Evolutionary conservation across 768 basidiomycete species (phyloP).

Genomic region (Pisolithus orientalis): DNA sequence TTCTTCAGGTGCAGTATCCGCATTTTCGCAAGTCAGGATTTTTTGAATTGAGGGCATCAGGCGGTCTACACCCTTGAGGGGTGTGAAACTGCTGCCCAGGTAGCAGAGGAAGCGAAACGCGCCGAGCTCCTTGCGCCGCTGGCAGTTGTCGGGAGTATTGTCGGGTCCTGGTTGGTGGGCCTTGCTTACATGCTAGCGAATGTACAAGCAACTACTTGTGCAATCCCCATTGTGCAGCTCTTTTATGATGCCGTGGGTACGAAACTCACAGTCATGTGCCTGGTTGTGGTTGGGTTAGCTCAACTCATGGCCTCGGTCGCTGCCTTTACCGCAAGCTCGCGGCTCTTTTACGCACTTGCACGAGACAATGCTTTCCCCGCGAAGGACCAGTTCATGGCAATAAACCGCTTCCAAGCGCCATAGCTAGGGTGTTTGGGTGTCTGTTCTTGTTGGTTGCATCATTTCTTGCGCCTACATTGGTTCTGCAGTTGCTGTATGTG

Average conservation of each 20-base stretch:
- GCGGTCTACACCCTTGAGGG: conserved; percentile 58
- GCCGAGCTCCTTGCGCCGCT: conserved; percentile 53
- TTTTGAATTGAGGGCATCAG: conserved; percentile 14
- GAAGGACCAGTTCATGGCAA: conserved; percentile 40
- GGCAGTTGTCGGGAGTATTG: conserved; percentile 47
- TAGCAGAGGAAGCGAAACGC: conserved; percentile 52
- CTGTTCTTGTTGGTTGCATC: conserved; percentile 40
- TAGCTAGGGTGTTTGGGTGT: conserved; percentile 51
- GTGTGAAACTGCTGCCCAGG: conserved; percentile 59
- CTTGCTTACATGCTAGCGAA: conserved; percentile 50
- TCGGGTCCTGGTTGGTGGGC: conserved; percentile 17
- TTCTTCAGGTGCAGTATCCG: conserved; percentile 25
- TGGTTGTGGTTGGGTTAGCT: conserved; percentile 35
- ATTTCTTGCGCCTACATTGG: conserved; percentile 57
- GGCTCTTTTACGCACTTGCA: too few species aligned
- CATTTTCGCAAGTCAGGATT: neutral
- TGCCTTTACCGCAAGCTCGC: too few species aligned
- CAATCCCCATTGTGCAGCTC: conserved; percentile 56
- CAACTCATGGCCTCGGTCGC: too few species aligned
- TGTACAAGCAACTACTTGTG: conserved; percentile 43
- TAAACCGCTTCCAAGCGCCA: conserved; percentile 49
- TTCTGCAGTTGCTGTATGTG: conserved; percentile 45
- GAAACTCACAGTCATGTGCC: conserved; percentile 42
- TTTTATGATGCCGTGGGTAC: conserved; percentile 49
- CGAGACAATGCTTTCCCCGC: conserved; percentile 44